Evolutionary conservation across 2,329 filamentous ascomycete species (phyloP), one percentile per base, ranked within the genome.

Genomic region (Beauveria brongniartii): DNA sequence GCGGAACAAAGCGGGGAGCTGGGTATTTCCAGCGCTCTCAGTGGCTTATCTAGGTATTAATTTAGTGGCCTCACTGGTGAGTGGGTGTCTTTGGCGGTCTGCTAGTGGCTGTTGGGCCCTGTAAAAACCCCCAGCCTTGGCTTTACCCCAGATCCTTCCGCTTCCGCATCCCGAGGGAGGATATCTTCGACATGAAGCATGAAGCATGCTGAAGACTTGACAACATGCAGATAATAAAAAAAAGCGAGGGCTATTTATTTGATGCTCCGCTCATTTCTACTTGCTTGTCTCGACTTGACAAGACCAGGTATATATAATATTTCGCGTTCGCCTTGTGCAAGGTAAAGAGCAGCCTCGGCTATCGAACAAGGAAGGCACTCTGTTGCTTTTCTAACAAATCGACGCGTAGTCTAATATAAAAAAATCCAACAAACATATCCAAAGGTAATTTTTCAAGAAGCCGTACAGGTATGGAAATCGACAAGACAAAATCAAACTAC

Each of bases 331-430:
- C 12, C 34, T 37, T 37, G 34, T 37, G 34, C 34, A 37, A 37
- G 12, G 12, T 37, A 37, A 16, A 37, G 34, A 37, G 12, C 34
- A 37, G 34, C 34, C 34, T 37, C 34, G 34, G 34, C 34, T 16
- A 3, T 37, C 34, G 34, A 14, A 37, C 12, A 37, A 37, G 12
- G 5, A 37, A 37, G 50, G 50, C 50, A 40, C 30, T 22, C n/a
- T 16, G 30, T 28, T 50, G 2, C 20, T 47, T 48, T 41, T 26
- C 55, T 16, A 48, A 41, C 28, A 50, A 9, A 30, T 14, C 24
- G 44, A 20, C 55, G n/a, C 55, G 26, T 40, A 57, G 43, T 57
- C 55, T 57, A 57, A 48, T n/a, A 40, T 20, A 55, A 46, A 55
- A 22, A 48, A 48, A 18, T 30, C 48, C 18, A 34, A 51, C 16